Base-by-base conservation (phyloP, 2,329 filamentous ascomycete species). In the Botrytis byssoidea region DNA sequence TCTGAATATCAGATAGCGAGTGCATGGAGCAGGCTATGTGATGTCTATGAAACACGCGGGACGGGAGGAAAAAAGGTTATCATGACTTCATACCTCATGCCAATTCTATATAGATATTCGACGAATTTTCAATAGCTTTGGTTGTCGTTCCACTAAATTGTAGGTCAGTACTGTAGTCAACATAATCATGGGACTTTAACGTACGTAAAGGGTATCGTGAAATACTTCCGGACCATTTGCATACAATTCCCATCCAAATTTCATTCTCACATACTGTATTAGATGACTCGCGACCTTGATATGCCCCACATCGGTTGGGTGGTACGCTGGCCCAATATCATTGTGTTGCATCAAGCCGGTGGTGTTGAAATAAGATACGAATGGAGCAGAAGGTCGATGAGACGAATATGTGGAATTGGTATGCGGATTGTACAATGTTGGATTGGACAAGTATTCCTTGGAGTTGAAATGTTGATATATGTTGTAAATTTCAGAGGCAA, bases 341-440 rank as follows among this genome's bases (percentile, higher is more conserved):
- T 90, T 90, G 77, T 90, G 87, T 76, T 90, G 86, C 76, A 91
- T 78, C 63, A 90, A 87, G 0, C 88, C 88, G 16, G 85, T 87
- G 0, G 87, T 89, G 77, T 89, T 88, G 81, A 91, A 90, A 76
- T 89, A 88, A 77, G 89, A 85, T 44, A 90, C 86, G 71, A 88
- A 90, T 79, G 79, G 79, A 7, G 66, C 67, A 55, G 78, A 78
- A 20, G 79, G 78, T 35, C 74, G 79, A 71, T 82, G 76, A 2
- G 81, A 80, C 3, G 73, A 78, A 37, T 78, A 81, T 1, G 80
- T 83, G 35, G 78, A 82, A 70, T 84, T 83, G 29, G 80, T 84
- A 42, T 81, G 79, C 18, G 80, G 83, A 73, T 85, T 82, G 79
- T 83, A 86, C 16, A 82, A 79, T 14, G 79, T 75, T 0, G 84